Base-by-base conservation (phyloP, 2,329 filamentous ascomycete genomes). In the Fonsecaea monophora region DNA sequence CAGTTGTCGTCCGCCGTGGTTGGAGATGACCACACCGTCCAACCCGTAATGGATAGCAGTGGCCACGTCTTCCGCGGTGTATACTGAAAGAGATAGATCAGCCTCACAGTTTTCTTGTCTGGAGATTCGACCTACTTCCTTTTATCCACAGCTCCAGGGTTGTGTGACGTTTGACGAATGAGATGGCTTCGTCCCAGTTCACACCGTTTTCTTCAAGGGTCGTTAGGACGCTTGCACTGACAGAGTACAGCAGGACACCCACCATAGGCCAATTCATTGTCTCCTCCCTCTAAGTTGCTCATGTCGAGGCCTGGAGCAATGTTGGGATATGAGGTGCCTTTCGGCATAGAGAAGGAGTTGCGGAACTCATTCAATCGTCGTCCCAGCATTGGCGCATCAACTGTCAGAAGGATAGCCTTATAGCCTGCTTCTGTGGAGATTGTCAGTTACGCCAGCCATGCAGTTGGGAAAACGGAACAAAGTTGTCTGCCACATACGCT, bases 351-450 rank as follows among this genome's bases (percentile, higher is more conserved):
- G 73, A 86, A 87, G 37, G 81, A 77, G 65, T 86, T 86, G 2
- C 84, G 80, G 68, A 82, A 82, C 70, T 87, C 84, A 53, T 85
- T 84, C 38, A 86, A 77, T 0, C 85, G 78, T 30, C 81, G 79
- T 0, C 85, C 86, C 0, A 87, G 77, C 0, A 85, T 79, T 0
- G 85, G 85, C 0, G 81, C 80, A 68, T 88, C 86, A 0, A 86
- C 84, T 0, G 85, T 84, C 1, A 88, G 73, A 37, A 88, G 80
- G 3, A 87, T 75, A 0, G 85, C 85, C 67, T 83, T 83, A 73
- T 83, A 86, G 7, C 84, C 84, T 0, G 81, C 78, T 61, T 76
- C 77, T 81, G 55, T 40, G 13, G 32, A 8, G 21, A 21, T 8
- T 42, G 37, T 21, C 4, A 25, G 3, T 54, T 2, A n/a, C 4